Conservation (phyloP, 1,284 basidiomycete genomes). For the Pisolithus thermaeus region DNA sequence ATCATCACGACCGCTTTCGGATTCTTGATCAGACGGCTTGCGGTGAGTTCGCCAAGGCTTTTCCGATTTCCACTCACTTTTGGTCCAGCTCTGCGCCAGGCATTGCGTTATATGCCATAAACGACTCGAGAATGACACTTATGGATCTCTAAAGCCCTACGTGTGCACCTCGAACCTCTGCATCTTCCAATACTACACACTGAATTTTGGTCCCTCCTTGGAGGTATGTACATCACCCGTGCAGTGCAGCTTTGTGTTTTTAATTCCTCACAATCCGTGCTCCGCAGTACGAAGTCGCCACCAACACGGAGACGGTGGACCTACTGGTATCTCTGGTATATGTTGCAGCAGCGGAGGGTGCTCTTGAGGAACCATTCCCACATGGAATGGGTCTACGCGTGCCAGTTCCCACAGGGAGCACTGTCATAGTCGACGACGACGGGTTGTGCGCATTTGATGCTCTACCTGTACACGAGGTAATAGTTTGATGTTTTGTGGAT, state of each 20-base stretch:
- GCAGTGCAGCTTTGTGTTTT: neutral
- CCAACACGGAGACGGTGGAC: constrained; percentile 53
- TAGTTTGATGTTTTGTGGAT: constrained; percentile 1
- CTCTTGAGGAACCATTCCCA: constrained; percentile 53
- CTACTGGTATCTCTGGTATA: constrained; percentile 58
- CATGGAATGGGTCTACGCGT: constrained; percentile 54
- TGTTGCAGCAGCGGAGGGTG: constrained; percentile 42
- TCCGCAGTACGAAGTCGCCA: constrained; percentile 55
- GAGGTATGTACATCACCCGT: constrained; percentile 37
- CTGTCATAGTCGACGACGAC: constrained; percentile 16
- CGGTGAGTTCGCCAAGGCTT: constrained; percentile 31
- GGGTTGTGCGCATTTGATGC: constrained; percentile 48
- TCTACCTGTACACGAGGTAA: constrained; percentile 32
- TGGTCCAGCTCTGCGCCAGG: constrained; percentile 47
- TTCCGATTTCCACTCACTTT: neutral
- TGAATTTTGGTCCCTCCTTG: constrained; percentile 56
- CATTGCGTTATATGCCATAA: constrained; percentile 63
- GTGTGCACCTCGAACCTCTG: constrained; percentile 57
- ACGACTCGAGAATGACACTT: constrained; percentile 38
- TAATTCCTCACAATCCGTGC: neutral
- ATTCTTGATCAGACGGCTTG: constrained; percentile 54
- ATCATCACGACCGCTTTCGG: constrained; percentile 52
- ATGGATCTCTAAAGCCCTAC: constrained; percentile 60
- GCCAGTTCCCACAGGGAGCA: constrained; percentile 21
- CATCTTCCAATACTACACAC: constrained; percentile 56